Conservation (phyloP, 148 eudicot species). For the Heliosperma pusillum region DNA sequence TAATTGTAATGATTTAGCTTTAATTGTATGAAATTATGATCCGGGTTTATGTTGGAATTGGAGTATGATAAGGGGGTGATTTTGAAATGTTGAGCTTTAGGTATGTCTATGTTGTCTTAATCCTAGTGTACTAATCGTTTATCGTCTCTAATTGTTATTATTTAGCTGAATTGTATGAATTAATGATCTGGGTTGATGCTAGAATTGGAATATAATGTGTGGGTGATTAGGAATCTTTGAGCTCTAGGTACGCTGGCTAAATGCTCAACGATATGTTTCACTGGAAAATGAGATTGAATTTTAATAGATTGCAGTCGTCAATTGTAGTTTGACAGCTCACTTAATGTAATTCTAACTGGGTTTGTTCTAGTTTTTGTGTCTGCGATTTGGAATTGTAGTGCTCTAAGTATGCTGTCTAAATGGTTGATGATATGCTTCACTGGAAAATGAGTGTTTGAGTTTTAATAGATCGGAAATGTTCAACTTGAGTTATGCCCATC, state of each 20-base stretch:
- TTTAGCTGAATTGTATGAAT: neutral
- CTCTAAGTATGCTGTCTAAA: conserved; percentile 10
- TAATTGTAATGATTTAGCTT: neutral
- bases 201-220: neutral
- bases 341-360: too few relatives aligned
- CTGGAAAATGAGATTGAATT: neutral
- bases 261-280: neutral
- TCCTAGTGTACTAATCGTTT: neutral
- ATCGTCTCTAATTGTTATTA: neutral
- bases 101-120: neutral
- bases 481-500: neutral
- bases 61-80: neutral
- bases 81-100: neutral
- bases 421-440: conserved; percentile 19
- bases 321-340: too few relatives aligned
- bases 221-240: neutral
- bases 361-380: neutral
- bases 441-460: neutral
- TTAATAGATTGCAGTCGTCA: neutral
- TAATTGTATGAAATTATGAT: neutral
- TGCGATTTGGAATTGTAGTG: neutral
- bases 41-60: neutral
- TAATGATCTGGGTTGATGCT: neutral
- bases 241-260: neutral
- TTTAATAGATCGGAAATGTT: neutral